Percentiles rank a stretch among this genome's conserved stretches.
These are phyloP conservation scores for Nadsonia fulvescens DNA, from an alignment of 805 yeast species.

Conservation along the genomic window DNA sequence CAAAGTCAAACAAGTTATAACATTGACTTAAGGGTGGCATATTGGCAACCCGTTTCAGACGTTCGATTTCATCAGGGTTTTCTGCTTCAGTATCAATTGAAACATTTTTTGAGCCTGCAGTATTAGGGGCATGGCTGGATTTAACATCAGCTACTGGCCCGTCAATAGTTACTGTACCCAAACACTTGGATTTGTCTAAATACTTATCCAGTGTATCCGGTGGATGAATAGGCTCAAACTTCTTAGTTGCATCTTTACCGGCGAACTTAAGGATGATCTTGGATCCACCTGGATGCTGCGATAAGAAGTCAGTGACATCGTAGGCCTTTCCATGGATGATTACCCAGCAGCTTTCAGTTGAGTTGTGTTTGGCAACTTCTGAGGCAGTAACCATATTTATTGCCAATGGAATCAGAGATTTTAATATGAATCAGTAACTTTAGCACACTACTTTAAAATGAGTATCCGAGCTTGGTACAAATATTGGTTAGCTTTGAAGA, in stretches of 20 bases:
- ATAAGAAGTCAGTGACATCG: conserved; percentile 48
- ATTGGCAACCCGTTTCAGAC: conserved; percentile 25
- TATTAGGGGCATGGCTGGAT: too few species aligned
- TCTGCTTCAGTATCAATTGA: conserved; percentile 23
- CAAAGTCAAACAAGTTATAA: conserved; percentile 73
- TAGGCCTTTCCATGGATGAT: conserved; percentile 64
- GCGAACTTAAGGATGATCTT: conserved; percentile 34
- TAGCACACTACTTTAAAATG: too few species aligned
- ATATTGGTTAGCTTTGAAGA: too few species aligned
- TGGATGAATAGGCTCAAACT: conserved; percentile 82
- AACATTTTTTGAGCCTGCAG: too few species aligned
- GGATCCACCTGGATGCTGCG: conserved; percentile 46
- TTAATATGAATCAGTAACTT: too few species aligned
- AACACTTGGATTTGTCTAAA: conserved; percentile 37
- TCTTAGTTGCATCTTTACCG: conserved; percentile 69
- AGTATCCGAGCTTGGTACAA: too few species aligned
- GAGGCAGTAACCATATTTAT: conserved; percentile 16
- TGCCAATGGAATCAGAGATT: too few species aligned
- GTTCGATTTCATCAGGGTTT: conserved; percentile 24
- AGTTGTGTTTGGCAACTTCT: conserved; percentile 35
- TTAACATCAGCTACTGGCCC: conserved; percentile 8
- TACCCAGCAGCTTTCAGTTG: conserved; percentile 62
- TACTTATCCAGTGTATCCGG: conserved; percentile 60
- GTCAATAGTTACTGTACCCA: conserved; percentile 30
- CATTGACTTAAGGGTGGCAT: conserved; percentile 58